Base-by-base conservation (phyloP, 2,329 filamentous ascomycete species). In the Sporothrix inflata region DNA sequence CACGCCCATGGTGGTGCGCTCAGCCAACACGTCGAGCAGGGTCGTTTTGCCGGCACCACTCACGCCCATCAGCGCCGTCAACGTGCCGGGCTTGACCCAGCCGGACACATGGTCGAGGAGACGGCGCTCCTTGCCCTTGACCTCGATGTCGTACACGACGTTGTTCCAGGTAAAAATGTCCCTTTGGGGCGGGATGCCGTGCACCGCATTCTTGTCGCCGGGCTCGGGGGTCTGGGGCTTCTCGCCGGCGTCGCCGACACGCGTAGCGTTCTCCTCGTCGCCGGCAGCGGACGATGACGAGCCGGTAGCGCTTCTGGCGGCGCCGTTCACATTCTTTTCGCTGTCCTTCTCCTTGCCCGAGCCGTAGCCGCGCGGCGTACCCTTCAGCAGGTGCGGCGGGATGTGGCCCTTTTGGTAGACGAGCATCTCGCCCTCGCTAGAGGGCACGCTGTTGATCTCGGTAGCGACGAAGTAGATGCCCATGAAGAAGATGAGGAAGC, bases 31-130 rank as follows among this genome's bases (percentile, higher is more conserved):
- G 81, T 97, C 93, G 42, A 98, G 84, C 38, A 98, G 87, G 0
- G 94, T 97, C 0, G 94, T 98, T 82, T 98, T 98, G 73, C 94
- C 94, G n/a, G 94, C 94, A 76, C 94, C 94, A 42, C 92, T 94
- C 8, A 94, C 93, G 83, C 94, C 92, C 94, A 97, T 97, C 3
- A 97, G 85, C 51, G 93, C 94, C 14, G 94, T 97, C 70, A 97
- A 81, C 19, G 93, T 97, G 73, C 94, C 94, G 3, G 94, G 94
- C 81, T 97, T 96, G 73, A 98, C 94, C 92, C 93, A 98, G 47
- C 94, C 94, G 78, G 97, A 92, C 14, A 97, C 92, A 74, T 96
- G 85, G 77, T 97, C 91, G 73, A 98, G 84, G 77, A 98, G 92
- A 57, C 91, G 89, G 19, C 94, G 88, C 1, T 86, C 83, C 77